Percentiles rank a stretch among this genome's conserved stretches.
phyloP scores from a whole-genome alignment of 768 basidiomycete species.

The Lentinula sp. region DNA sequence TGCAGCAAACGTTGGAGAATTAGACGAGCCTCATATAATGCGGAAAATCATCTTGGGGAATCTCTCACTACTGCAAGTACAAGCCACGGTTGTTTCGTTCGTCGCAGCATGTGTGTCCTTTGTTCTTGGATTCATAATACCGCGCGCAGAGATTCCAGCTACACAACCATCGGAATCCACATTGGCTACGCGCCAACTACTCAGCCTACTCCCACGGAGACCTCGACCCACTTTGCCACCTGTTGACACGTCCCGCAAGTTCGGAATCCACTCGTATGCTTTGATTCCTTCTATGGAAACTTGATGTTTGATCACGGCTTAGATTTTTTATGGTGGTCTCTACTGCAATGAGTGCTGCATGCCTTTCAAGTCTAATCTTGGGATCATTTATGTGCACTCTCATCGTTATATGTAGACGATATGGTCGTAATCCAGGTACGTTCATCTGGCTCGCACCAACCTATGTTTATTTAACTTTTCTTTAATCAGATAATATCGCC shows the following conservation, averaged over 20 bases:
- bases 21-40: conserved; percentile 65
- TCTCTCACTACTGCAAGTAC: conserved; percentile 83
- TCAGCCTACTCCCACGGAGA: conserved; percentile 10
- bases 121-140: conserved; percentile 59
- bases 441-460: background rate
- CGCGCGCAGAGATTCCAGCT: conserved; percentile 20
- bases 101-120: conserved; percentile 78
- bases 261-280: conserved; percentile 31
- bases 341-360: conserved; percentile 76
- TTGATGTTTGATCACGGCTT: background rate
- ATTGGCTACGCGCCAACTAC: background rate
- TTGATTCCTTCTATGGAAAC: background rate
- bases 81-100: conserved; percentile 85
- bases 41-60: conserved; percentile 74
- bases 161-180: conserved; percentile 6
- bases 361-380: conserved; percentile 68
- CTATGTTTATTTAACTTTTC: background rate
- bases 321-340: conserved; percentile 77
- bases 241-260: conserved; percentile 24
- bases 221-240: conserved; percentile 17
- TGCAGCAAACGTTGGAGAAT: conserved; percentile 87
- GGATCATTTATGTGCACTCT: conserved; percentile 92
- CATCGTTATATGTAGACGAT: conserved; percentile 70
- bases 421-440: conserved; percentile 79
- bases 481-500: conserved; percentile 79